These are phyloP conservation scores for Teunomyces cretensis DNA, from an alignment of 805 yeast species.

Conservation along the genomic window DNA sequence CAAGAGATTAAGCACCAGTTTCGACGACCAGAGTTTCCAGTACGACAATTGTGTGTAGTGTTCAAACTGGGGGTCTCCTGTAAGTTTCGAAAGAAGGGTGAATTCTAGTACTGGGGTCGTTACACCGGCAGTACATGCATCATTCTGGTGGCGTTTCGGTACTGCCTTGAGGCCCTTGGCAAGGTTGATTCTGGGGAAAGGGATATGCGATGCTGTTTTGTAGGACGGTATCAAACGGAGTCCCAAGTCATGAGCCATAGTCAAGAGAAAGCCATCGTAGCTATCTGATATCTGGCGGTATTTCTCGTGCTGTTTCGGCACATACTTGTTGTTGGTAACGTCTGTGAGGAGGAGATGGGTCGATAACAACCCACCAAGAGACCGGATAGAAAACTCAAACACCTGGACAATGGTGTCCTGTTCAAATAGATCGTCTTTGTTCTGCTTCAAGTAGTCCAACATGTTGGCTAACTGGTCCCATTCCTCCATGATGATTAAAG, in stretches of 20 bases:
- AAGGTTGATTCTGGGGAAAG: conserved; percentile 78
- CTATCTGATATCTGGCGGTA: conserved; percentile 20
- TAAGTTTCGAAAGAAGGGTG: conserved; percentile 68
- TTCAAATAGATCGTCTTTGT: conserved; percentile 51
- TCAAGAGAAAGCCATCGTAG: conserved; percentile 73
- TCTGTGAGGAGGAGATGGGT: conserved; percentile 58
- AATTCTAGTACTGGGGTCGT: conserved; percentile 82
- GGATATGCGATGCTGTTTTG: conserved; percentile 61
- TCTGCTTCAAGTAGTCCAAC: conserved; percentile 26
- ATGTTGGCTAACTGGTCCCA: conserved; percentile 47
- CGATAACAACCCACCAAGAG: conserved; percentile 78
- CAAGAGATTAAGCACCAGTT: conserved; percentile 61
- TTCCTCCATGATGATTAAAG: conserved; percentile 72
- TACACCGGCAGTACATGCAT: conserved; percentile 87
- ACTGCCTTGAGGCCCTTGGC: conserved; percentile 48
- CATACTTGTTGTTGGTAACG: conserved; percentile 9
- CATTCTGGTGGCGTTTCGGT: conserved; percentile 47
- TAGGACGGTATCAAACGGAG: conserved; percentile 69
- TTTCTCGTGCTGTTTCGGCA: conserved; percentile 31
- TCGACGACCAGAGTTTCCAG: conserved; percentile 65
- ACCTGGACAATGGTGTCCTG: conserved; percentile 78
- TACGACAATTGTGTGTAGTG: conserved; percentile 60
- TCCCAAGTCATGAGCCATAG: conserved; percentile 75
- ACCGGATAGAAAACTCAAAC: conserved; percentile 80
- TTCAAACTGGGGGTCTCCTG: conserved; percentile 74